Evolutionary conservation across 2,329 filamentous ascomycete genomes (phyloP), one percentile per base, ranked within the genome.

Genomic region (Teratosphaeria zuluensis): DNA sequence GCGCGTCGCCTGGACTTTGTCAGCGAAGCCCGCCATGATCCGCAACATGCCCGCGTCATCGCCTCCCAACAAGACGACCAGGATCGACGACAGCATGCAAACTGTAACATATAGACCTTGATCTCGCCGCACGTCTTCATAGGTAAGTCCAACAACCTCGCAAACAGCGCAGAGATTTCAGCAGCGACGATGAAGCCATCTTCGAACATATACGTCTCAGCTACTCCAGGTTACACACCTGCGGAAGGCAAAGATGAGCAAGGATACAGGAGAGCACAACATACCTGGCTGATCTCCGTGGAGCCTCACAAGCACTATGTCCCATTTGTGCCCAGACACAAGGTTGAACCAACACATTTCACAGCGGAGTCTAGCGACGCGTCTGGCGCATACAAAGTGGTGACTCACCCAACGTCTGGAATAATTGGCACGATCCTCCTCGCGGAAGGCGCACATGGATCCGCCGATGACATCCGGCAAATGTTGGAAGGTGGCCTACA

Each of bases 181-280:
- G 38, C n/a, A 48, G 42, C 16, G 12, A 53, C 28, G 28, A 51
- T 57, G 30, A 30, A 33, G 33, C 16, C 54, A 32, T 77, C 78
- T 19, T 57, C 56, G 11, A 65, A 63, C 56, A 59, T 65, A 38
- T 64, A 62, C 54, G 56, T 65, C 19, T 63, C 62, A 19, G 59
- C 59, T 53, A 54, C 57, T 11, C 56, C 54, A 46, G 48, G 56
- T 11, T 52, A 60, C 30, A 32, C 19, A 14, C 11, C 35, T 4
- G 33, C 21, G n/a, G 62, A 59, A 12, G 56, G 56, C 11, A 51
- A 53, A 11, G 53, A 59, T 33, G 52, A 35, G 38, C 31, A 55
- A 19, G 53, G 53, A 35, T 60, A 60, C 28, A 58, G 59, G 2
- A 58, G 48, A n/a, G 48, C 56, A 5, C 60, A 58, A n/a, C 55